phyloP scores from a whole-genome alignment of 345 rosid species.

The Boechera divaricarpa region DNA sequence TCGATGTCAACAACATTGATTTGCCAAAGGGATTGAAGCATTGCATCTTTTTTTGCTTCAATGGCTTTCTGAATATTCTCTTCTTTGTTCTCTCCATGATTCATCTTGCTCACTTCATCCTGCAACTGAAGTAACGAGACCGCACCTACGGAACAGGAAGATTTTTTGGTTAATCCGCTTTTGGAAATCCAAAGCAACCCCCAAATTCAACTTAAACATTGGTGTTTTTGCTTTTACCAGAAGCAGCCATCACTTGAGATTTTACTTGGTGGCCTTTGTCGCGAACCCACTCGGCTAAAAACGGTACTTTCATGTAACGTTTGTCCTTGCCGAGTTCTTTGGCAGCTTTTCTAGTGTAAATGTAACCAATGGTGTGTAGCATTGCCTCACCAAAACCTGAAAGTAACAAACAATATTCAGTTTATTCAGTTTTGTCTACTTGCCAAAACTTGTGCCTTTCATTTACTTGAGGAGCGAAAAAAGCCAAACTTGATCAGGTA shows the following conservation, averaged over 20 bases:
- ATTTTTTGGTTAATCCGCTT: not conserved
- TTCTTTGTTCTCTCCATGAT: conserved; percentile 69
- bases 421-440: not conserved
- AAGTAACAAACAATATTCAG: not conserved
- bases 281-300: conserved; percentile 98
- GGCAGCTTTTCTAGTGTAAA: conserved; percentile 89
- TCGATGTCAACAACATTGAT: conserved; percentile 95
- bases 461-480: not conserved
- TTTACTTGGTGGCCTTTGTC: conserved; percentile 90
- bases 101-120: conserved; percentile 77
- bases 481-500: conserved; percentile 1
- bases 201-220: not conserved
- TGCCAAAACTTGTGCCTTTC: conserved; percentile 5
- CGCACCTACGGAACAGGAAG: conserved; percentile 60
- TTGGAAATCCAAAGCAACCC: not conserved
- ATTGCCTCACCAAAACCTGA: conserved; percentile 98
- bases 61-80: conserved; percentile 68
- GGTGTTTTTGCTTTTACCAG: conserved; percentile 56
- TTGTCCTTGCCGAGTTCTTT: conserved; percentile 89
- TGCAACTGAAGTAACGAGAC: conserved; percentile 78
- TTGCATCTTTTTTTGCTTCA: conserved; percentile 75
- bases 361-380: conserved; percentile 93
- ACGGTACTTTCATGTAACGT: conserved; percentile 88
- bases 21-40: conserved; percentile 96
- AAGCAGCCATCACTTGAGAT: conserved; percentile 97